These are phyloP conservation scores for Clonostachys chloroleuca DNA, from an alignment of 2,329 filamentous ascomycete genomes.

Conservation along the genomic window DNA sequence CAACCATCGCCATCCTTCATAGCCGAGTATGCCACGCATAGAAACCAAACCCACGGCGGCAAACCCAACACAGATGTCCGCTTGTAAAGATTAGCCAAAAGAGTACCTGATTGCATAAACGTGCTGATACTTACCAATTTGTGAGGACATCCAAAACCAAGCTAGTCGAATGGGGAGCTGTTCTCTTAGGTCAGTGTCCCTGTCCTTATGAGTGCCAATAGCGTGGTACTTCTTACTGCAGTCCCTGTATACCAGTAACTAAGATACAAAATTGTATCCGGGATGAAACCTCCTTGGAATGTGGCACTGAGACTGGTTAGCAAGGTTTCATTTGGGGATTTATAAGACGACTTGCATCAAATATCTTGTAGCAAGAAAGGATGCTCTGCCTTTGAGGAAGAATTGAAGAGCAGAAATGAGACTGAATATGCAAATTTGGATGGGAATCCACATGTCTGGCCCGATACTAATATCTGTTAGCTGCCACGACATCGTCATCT, in stretches of 20 bases:
- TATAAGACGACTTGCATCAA: slow-evolving; percentile 14
- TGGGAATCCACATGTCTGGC: slow-evolving; percentile 44
- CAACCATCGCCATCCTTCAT: slow-evolving; percentile 54
- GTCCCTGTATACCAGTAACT: slow-evolving; percentile 67
- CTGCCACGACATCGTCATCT: slow-evolving; percentile 3
- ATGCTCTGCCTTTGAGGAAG: slow-evolving; percentile 20
- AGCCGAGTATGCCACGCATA: slow-evolving; percentile 43
- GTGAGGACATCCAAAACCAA: slow-evolving; percentile 58
- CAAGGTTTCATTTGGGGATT: not conserved
- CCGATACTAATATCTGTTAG: slow-evolving; percentile 20
- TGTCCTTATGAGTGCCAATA: too few species aligned
- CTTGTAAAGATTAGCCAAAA: not conserved
- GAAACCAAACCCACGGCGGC: slow-evolving; percentile 51
- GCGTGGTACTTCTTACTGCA: slow-evolving; percentile 19
- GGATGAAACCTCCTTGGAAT: slow-evolving; percentile 51
- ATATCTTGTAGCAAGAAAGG: slow-evolving; percentile 22
- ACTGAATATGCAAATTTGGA: slow-evolving; percentile 32
- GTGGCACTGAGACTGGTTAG: slow-evolving; percentile 19
- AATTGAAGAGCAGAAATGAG: slow-evolving; percentile 23
- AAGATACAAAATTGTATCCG: slow-evolving; percentile 53
- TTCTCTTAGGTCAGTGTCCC: slow-evolving; percentile 2
- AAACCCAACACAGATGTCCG: slow-evolving; percentile 47
- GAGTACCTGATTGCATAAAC: too few species aligned
- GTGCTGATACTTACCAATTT: slow-evolving; percentile 11
- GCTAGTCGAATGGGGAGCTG: slow-evolving; percentile 59